Conservation (phyloP, 257 asterid species). For the Solanum sejunctum region DNA sequence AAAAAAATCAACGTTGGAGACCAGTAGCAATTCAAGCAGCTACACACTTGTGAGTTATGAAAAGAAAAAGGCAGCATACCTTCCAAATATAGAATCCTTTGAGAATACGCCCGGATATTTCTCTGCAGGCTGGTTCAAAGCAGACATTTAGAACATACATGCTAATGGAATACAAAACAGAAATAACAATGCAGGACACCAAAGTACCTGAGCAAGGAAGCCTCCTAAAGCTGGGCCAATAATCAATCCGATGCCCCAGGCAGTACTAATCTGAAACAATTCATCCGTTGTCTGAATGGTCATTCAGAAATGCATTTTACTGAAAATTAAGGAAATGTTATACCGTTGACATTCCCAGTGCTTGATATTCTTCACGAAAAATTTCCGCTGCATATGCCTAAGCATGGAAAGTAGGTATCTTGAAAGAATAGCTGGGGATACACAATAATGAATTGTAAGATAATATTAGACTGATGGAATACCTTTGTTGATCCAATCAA, state of each 20-base stretch:
- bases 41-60: not conserved
- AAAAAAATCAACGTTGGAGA: not conserved
- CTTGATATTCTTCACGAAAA: conserved; percentile 55
- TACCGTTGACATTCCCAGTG: conserved; percentile 52
- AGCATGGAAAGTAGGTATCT: not conserved
- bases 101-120: not conserved
- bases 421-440: not conserved
- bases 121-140: not conserved
- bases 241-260: conserved; percentile 64
- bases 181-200: not conserved
- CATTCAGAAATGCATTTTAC: not conserved
- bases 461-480: not conserved
- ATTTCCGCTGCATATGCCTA: conserved; percentile 75
- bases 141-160: not conserved
- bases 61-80: not conserved
- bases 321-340: not conserved
- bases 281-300: not conserved
- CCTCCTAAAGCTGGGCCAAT: conserved; percentile 79
- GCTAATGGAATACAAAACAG: not conserved
- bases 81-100: not conserved
- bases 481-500: conserved; percentile 79
- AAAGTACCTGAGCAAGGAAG: conserved; percentile 57
- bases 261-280: conserved; percentile 41
- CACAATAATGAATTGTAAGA: not conserved
- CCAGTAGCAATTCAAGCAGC: not conserved